phyloP scores from a whole-genome alignment of 1,284 basidiomycete species.

The Amylostereum areolatum region DNA sequence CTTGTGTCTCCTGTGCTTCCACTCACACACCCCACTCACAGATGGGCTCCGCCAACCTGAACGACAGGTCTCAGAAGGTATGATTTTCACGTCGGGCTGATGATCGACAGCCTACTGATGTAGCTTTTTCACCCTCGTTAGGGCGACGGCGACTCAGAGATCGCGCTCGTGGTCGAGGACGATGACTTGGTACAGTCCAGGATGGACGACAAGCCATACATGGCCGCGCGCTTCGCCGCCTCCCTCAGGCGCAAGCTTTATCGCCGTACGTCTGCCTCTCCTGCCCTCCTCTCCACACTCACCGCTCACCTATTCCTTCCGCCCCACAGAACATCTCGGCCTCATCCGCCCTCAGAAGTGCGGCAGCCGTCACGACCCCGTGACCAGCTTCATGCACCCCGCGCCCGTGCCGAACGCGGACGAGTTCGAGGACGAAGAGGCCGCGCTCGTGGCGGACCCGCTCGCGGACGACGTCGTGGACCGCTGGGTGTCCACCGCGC shows the following conservation, averaged over 20 bases:
- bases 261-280: slow-evolving; percentile 40
- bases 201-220: slow-evolving; percentile 76
- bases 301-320: neutral
- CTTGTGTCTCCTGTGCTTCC: neutral
- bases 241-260: slow-evolving; percentile 73
- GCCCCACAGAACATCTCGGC: slow-evolving; percentile 78
- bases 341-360: slow-evolving; percentile 62
- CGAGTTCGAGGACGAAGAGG: slow-evolving; percentile 53
- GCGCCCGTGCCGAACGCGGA: slow-evolving; percentile 68
- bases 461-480: slow-evolving; percentile 53
- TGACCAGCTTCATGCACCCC: slow-evolving; percentile 71
- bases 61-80: slow-evolving; percentile 78
- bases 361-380: slow-evolving; percentile 28
- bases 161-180: slow-evolving; percentile 88
- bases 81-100: neutral
- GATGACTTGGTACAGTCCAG: slow-evolving; percentile 66
- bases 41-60: slow-evolving; percentile 88
- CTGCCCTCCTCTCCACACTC: neutral
- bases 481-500: slow-evolving; percentile 72
- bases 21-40: slow-evolving; percentile 21
- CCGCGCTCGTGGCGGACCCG: slow-evolving; percentile 76
- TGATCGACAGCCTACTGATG: neutral
- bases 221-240: slow-evolving; percentile 70
- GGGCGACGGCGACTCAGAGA: slow-evolving; percentile 92
- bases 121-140: slow-evolving; percentile 22